Evolutionary conservation across 176 grass and related monocot species (phyloP), one percentile per base, ranked within the genome.

Genomic region (Guadua angustifolia): DNA sequence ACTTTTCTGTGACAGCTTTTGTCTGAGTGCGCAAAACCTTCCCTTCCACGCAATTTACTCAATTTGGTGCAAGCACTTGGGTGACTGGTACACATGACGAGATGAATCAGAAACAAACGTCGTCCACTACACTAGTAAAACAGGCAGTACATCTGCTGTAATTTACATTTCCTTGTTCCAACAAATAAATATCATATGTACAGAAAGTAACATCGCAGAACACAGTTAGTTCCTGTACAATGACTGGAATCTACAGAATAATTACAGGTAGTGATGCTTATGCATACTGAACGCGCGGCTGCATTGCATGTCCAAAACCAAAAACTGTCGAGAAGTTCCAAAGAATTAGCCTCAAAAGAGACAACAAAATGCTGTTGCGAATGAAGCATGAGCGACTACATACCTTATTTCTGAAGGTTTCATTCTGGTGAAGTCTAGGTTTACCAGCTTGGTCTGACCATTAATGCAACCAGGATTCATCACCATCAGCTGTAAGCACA

Each of bases 131-230:
- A n/a, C 8, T 19, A n/a, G 55, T 57, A 22, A n/a, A 57, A 57
- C 6, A 57, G 7, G 21, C 55, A 57, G 55, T 9, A n/a, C 55
- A 57, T 19, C 55, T 57, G 19, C 55, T 9, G 55, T n/a, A 57
- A 57, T 57, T 21, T 57, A 57, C 19, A 57, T 57, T 57, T 57
- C 55, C 19, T 22, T 57, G 55, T 10, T 57, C 55, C 55, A 57
- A 57, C 55, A 57, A 57, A 57, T 57, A 57, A 57, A n/a, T 57
- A 80, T 73, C 45, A 80, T 86, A 73, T 86, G 47, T 86, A 86
- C 85, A 86, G 24, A 73, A n/a, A 2, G 55, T 57, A 43, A 45
- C 44, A 32, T 80, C 10, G 45, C 36, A 22, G 16, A 53, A 50
- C 15, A 57, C 19, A 46, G n/a, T n/a, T n/a, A n/a, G n/a, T n/a